Evolutionary conservation across 1,284 basidiomycete species (phyloP), one percentile per base, ranked within the genome.

Genomic region (Mycosarcoma mackinlayi): DNA sequence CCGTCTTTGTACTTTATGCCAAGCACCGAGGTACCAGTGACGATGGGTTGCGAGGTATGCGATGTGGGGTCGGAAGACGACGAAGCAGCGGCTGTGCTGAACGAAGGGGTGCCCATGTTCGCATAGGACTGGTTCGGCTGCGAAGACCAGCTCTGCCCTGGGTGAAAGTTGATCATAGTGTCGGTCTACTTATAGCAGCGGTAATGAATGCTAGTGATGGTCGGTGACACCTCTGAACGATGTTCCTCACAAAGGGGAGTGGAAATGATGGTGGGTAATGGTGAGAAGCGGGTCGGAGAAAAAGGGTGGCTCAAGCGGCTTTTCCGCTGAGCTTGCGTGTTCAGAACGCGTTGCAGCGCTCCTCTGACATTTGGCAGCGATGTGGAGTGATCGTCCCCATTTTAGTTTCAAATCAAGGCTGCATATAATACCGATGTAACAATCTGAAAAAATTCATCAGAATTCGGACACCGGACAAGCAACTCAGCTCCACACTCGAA

Each of bases 1-100:
- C 96, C 95, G 77, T 93, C 93, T 83, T 94, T 93, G 87, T 89
- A 98, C 84, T 92, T 92, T 83, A 98, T 86, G 6, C 91, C 96
- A 34, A 98, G 87, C 8, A 98, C 93, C 55, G 92, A 94, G 5
- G 95, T 96, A 74, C 95, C 96, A 0, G 95, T 98, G 14, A 98
- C 93, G 68, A 98, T 91, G 7, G 96, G 95, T 79, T 95, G 92
- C 79, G 92, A 58, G 10, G 62, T 68, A 58, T 72, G 69, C 44
- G 63, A 57, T 3, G 57, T 54, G 6, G 65, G 70, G 31, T 66
- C 62, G 6, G 67, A 64, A 6, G 66, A 63, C 9, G 60, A 60
- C 8, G 57, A 60, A n/a, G 67, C 61, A 11, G 67, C 56, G 24
- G 56, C 46, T 14, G 53, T 38, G 42, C 28, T 93, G 69, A 57